Evolutionary conservation across 352 stramenopile genomes (phyloP).

Genomic region (Peronospora tabacina): DNA sequence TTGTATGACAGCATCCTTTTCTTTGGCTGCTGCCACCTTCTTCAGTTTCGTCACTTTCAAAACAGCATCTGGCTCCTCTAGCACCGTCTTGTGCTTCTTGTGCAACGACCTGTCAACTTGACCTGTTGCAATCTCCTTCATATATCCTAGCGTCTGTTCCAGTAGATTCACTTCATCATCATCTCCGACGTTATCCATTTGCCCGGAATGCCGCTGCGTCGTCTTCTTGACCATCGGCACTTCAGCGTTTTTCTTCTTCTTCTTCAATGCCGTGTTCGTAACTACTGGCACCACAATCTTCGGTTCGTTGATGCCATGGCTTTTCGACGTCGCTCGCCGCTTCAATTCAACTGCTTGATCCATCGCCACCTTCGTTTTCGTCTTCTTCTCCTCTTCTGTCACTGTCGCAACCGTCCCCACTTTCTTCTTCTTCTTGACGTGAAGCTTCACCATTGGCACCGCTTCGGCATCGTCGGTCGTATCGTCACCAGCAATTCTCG

Average conservation of each 20-base stretch:
- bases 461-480: conserved; percentile 21
- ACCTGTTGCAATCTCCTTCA: conserved; percentile 26
- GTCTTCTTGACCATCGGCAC: conserved; percentile 10
- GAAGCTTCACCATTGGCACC: conserved; percentile 34
- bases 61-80: background rate
- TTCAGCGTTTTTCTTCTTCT: conserved; percentile 3
- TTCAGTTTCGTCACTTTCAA: conserved; percentile 4
- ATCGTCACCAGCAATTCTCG: conserved; percentile 4
- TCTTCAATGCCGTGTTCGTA: conserved; percentile 6
- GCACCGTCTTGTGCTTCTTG: conserved; percentile 19
- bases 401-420: conserved; percentile 5
- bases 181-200: conserved; percentile 4
- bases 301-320: background rate
- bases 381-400: conserved; percentile 9
- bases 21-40: background rate
- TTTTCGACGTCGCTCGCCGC: conserved; percentile 1
- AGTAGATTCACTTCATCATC: conserved; percentile 25
- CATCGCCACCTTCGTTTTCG: conserved; percentile 8
- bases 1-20: background rate
- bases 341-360: conserved; percentile 10
- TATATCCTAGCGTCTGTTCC: conserved; percentile 30
- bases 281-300: background rate
- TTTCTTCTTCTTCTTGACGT: conserved; percentile 19
- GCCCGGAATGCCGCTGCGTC: conserved; percentile 7
- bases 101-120: conserved; percentile 1